Conservation (phyloP, 768 basidiomycete genomes). For the Lactarius vividus region DNA sequence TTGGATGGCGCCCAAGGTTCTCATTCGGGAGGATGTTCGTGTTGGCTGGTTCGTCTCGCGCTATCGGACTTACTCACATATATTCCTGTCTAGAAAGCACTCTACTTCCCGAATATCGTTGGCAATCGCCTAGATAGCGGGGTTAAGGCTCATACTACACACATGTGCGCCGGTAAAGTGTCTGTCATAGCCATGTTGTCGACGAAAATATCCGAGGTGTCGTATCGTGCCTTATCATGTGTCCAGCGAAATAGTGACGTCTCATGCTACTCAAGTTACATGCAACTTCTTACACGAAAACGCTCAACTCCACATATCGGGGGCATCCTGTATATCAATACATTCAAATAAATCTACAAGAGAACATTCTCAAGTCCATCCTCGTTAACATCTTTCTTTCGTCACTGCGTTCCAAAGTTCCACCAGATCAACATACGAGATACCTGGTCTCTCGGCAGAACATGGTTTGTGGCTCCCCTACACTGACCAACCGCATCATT, state of each 20-base stretch:
- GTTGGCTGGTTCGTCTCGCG: neutral
- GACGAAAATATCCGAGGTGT: slow-evolving; percentile 84
- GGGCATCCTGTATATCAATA: slow-evolving; percentile 64
- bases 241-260: neutral
- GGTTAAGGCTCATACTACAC: slow-evolving; percentile 66
- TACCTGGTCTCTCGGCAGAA: slow-evolving; percentile 83
- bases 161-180: slow-evolving; percentile 70
- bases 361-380: slow-evolving; percentile 88
- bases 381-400: slow-evolving; percentile 83
- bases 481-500: neutral
- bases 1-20: slow-evolving; percentile 86
- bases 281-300: slow-evolving; percentile 62
- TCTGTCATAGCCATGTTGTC: slow-evolving; percentile 81
- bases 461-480: slow-evolving; percentile 49
- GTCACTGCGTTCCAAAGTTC: slow-evolving; percentile 65
- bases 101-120: slow-evolving; percentile 85
- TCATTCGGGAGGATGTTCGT: slow-evolving; percentile 89
- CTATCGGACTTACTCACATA: neutral
- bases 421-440: slow-evolving; percentile 58
- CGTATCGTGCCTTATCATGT: slow-evolving; percentile 20
- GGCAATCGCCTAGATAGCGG: slow-evolving; percentile 65
- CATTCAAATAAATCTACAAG: slow-evolving; percentile 89
- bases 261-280: slow-evolving; percentile 57
- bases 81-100: slow-evolving; percentile 60
- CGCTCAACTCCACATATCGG: slow-evolving; percentile 51